Base-by-base conservation (phyloP, 768 basidiomycete genomes). In the Calocera viscosa region DNA sequence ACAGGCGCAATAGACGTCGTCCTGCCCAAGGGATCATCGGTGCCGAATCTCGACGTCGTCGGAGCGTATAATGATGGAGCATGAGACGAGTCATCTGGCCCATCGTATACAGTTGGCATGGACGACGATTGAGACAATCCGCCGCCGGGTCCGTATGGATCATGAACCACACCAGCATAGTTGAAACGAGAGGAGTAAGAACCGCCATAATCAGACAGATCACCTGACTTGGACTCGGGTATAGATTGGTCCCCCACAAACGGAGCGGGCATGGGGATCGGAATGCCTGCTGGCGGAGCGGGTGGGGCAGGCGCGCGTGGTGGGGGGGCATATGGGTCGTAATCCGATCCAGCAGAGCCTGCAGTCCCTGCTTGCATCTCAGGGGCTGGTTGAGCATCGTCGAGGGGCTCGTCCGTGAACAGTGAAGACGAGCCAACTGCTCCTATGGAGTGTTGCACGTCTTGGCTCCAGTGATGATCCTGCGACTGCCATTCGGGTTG, bases 11-110 rank as follows among this genome's bases (percentile, higher is more conserved):
- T 84, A 66, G 83, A 83, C 1, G 86, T 80, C 3, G 87, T 86
- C 49, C 91, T 83, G 32, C 87, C 86, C 1, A 93, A 77, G 3
- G 90, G 89, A 73, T 93, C 91, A 71, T 93, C 91, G 7, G 86
- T 82, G 30, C 90, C 91, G 49, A 91, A 73, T 22, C 91, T 78
- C 0, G 91, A 91, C 0, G 91, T 89, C 0, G 91, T 93, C 19
- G 91, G 91, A 0, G 90, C 90, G 75, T 93, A 93, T 16, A 83
- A 82, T 16, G 53, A 60, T 11, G 53, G 53, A 10, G 26, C 53
- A 5, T 60, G 53, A 2, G 53, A 60, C 16, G 30, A 26, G 22
- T 60, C 53, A 19, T 22, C 53, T 60, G 11, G 14, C 11, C 26
- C 53, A 16, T 10, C 26, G 22, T 60, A 60, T 28, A 60, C 53